phyloP scores from a whole-genome alignment of 345 rosid species.

The Carallia pectinifolia region DNA sequence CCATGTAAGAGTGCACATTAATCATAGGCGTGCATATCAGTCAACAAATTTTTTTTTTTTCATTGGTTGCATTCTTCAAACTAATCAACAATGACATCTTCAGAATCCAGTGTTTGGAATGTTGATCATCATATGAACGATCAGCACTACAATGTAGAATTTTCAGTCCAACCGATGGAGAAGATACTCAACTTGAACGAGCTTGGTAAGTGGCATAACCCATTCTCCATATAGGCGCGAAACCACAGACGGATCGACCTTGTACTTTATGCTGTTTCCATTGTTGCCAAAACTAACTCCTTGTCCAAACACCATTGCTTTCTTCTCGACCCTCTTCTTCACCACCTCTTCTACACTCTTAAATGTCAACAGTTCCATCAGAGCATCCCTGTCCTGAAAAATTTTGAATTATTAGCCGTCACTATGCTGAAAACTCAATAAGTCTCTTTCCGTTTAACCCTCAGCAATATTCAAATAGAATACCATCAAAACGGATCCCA shows the following conservation, averaged over 20 bases:
- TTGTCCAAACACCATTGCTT: constrained; percentile 69
- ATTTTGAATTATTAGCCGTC: neutral
- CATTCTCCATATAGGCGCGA: constrained; percentile 73
- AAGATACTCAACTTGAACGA: constrained; percentile 76
- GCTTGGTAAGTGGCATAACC: constrained; percentile 84
- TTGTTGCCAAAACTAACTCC: constrained; percentile 37
- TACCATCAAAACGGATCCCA: neutral
- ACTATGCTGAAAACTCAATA: neutral
- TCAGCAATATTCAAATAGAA: no score
- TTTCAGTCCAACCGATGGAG: constrained; percentile 69
- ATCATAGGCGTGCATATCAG: no score
- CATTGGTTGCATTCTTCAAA: no score
- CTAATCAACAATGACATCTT: neutral
- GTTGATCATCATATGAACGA: neutral
- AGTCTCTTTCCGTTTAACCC: no score
- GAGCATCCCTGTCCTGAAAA: constrained; percentile 58
- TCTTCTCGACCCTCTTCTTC: constrained; percentile 77
- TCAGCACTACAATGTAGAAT: neutral
- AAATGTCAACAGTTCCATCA: constrained; percentile 73
- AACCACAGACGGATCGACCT: constrained; percentile 63
- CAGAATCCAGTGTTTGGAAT: neutral
- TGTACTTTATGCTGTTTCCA: constrained; percentile 26
- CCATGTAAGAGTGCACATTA: no score
- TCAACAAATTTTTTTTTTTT: no score
- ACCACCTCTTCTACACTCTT: constrained; percentile 69